phyloP scores from a whole-genome alignment of 768 basidiomycete species.

The Tephrocybe rancida region DNA sequence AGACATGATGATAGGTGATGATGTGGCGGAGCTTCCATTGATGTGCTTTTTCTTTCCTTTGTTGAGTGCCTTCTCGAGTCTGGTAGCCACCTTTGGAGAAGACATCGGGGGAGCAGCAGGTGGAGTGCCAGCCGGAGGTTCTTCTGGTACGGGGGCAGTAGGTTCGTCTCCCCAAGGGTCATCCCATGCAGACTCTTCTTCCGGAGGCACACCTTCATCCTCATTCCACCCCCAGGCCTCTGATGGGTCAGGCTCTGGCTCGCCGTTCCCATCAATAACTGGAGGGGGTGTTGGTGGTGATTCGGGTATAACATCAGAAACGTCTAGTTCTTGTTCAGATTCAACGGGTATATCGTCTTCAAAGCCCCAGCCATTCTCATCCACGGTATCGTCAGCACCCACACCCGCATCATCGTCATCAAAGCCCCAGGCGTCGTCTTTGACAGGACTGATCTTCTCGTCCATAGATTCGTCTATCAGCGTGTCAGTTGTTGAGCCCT shows the following conservation, averaged over 20 bases:
- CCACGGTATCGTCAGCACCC: slow-evolving; percentile 29
- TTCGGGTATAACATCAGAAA: slow-evolving; percentile 5
- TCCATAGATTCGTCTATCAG: slow-evolving; percentile 5
- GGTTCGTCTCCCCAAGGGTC: slow-evolving; percentile 67
- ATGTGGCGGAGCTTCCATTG: slow-evolving; percentile 30
- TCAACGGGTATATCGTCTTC: slow-evolving; percentile 42
- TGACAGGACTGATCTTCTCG: slow-evolving; percentile 22
- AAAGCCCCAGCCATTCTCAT: slow-evolving; percentile 53
- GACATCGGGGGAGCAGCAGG: slow-evolving; percentile 31
- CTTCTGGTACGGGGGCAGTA: slow-evolving; percentile 21
- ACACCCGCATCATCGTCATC: slow-evolving; percentile 45
- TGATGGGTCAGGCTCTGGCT: slow-evolving; percentile 41
- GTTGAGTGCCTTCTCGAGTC: slow-evolving; percentile 58
- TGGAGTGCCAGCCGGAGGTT: slow-evolving; percentile 24
- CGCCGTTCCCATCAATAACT: slow-evolving; percentile 19
- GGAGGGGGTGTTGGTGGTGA: slow-evolving; percentile 9
- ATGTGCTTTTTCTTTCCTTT: slow-evolving; percentile 48
- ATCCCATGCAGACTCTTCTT: slow-evolving; percentile 59
- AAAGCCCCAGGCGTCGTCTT: slow-evolving; percentile 53
- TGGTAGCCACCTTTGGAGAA: slow-evolving; percentile 55
- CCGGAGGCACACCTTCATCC: slow-evolving; percentile 39
- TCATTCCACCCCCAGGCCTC: slow-evolving; percentile 85
- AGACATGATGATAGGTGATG: slow-evolving; percentile 21
- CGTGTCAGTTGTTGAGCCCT: not conserved
- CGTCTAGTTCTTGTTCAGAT: slow-evolving; percentile 18